phyloP scores from a whole-genome alignment of 106 monocot genomes.

The Hemerocallis citrina region DNA sequence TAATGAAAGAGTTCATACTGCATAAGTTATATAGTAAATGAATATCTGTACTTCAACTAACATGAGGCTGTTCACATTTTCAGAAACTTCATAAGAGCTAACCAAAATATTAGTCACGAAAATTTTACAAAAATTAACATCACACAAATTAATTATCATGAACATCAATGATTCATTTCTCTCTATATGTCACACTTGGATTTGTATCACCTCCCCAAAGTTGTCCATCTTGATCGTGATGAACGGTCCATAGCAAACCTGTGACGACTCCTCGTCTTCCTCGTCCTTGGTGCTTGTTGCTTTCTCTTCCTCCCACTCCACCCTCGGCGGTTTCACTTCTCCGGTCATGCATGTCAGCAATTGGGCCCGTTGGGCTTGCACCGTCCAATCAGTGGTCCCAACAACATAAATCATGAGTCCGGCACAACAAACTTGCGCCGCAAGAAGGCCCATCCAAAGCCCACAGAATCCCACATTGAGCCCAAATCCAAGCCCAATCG shows the following conservation, averaged over 20 bases:
- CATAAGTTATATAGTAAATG: no score
- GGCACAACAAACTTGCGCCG: constrained; percentile 38
- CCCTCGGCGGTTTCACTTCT: neutral
- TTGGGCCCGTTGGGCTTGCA: constrained; percentile 27
- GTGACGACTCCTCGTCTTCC: neutral
- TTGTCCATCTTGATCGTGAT: constrained; percentile 8
- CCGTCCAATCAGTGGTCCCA: constrained; percentile 32
- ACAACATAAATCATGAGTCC: constrained; percentile 34
- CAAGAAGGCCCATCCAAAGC: constrained; percentile 36
- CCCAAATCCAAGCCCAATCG: constrained; percentile 29
- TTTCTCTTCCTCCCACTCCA: neutral
- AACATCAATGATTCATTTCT: no score
- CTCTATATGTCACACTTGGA: no score
- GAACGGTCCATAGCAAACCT: constrained; percentile 10
- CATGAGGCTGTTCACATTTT: no score
- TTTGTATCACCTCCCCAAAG: neutral
- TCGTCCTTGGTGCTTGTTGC: neutral
- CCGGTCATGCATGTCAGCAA: constrained; percentile 7
- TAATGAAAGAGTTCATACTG: no score
- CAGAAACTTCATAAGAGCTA: no score
- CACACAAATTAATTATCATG: no score
- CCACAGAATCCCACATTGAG: constrained; percentile 26
- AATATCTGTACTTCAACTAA: no score
- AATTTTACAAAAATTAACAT: no score
- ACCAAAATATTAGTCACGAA: no score